Evolutionary conservation across 1,139 yeast genomes (phyloP), one percentile per base, ranked within the genome.

Genomic region (Eremothecium gossypii): DNA sequence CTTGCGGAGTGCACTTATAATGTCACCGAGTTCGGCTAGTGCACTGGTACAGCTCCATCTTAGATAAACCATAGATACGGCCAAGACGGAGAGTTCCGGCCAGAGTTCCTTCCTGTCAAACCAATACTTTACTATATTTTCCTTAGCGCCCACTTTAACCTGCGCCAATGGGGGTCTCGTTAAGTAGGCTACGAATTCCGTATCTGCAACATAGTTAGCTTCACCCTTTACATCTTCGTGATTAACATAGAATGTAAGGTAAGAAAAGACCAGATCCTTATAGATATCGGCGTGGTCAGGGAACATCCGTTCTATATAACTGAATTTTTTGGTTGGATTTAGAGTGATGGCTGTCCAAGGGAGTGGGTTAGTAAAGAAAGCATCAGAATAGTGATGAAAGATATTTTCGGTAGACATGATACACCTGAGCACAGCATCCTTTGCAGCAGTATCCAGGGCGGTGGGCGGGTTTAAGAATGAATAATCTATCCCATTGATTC

Each of bases 81-180:
- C 37, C 11, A 34, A 23, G 4, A 34, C 37, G 8, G 37, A 34
- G 4, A 34, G n/a, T 23, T 34, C 37, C 20, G 37, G 29, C 37
- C 37, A 34, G 17, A 34, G n/a, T 14, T 34, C 37, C 20, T 34
- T 34, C 29, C 37, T 34, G 8, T 34, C 37, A 34, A 34, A 34
- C 37, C 37, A 34, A 23, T 34, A 34, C 37, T 34, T 34, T 5
- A 34, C 29, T 20, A 34, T 20, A 3, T 27, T 7, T 6, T 23
- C 29, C 6, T 23, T 23, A 7, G 13, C 17, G 20, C 20, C 5
- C 17, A 6, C 17, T 13, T 10, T 10, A 34, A 23, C 5, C 3
- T 9, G 11, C 13, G n/a, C 4, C 27, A 23, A 10, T 9, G 11
- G 29, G 20, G 37, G 37, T 23, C 29, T 17, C 12, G 27, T 29